Conservation (phyloP, 768 basidiomycete genomes). For the Collybia nuda region DNA sequence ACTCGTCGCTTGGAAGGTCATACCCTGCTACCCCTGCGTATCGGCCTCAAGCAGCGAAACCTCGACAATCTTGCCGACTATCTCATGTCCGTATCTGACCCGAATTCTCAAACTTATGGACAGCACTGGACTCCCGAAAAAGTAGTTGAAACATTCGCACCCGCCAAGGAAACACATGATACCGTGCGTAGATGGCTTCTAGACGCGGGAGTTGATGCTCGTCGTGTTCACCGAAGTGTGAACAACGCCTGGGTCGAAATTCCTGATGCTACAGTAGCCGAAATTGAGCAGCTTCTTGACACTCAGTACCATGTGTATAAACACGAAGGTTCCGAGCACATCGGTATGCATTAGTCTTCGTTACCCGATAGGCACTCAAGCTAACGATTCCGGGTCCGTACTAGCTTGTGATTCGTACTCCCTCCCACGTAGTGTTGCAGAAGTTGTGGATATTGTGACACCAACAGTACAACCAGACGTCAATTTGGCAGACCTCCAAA, state of each 20-base stretch:
- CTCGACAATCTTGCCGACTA: conserved; percentile 24
- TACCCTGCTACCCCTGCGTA: conserved; percentile 26
- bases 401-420: conserved; percentile 30
- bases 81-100: conserved; percentile 33
- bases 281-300: conserved; percentile 29
- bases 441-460: conserved; percentile 32
- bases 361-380: neutral
- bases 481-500: conserved; percentile 9
- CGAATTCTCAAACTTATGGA: conserved; percentile 31
- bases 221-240: conserved; percentile 19
- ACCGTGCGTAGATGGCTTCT: conserved; percentile 30
- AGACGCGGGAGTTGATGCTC: conserved; percentile 19
- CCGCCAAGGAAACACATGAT: conserved; percentile 20
- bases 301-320: conserved; percentile 31
- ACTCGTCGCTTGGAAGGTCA: neutral
- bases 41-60: conserved; percentile 34
- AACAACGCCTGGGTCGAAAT: conserved; percentile 31
- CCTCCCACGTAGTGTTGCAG: conserved; percentile 24
- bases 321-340: conserved; percentile 27
- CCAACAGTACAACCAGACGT: conserved; percentile 31
- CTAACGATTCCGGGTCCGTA: neutral
- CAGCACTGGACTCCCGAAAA: conserved; percentile 31
- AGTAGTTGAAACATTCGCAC: conserved; percentile 29
- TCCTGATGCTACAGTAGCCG: conserved; percentile 22
- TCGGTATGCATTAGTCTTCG: conserved; percentile 17